Evolutionary conservation across 306 rosid species (phyloP), one percentile per base, ranked within the genome.

Genomic region (Corylus avellana): DNA sequence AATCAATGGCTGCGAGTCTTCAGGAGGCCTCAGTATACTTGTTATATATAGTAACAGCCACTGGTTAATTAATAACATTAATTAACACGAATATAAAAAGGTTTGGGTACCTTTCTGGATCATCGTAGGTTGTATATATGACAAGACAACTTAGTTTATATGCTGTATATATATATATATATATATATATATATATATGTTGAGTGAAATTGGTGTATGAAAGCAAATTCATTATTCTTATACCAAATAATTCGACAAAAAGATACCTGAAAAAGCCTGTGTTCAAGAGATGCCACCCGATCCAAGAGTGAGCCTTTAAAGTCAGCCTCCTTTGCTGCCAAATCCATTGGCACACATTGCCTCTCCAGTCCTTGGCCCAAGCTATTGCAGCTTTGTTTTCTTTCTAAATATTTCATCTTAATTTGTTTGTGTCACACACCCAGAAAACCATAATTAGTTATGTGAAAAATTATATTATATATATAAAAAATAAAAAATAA

Each of bases 271-370:
- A 70, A 77, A 88, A 91, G 97, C 78, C 90, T 86, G 47, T 76
- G 81, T 77, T 93, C 94, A 78, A 93, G 91, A 75, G 87, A 81
- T 39, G 89, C 88, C 76, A 93, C 93, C 37, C 97, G 87, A 84
- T 91, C 97, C 87, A 86, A 27, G 81, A 93, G 76, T 73, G 97
- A 83, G 20, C 93, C 98, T 84, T 87, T 91, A 58, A 73, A 86
- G 84, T 49, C 73, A 82, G 81, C 81, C 74, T 91, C 92, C 70
- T 88, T 88, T 39, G 77, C 66, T 10, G 87, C 83, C 25, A 84
- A 76, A 81, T 93, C 90, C 73, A 78, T 42, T 14, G 89, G 86
- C 71, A 81, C n/a, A 46, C 73, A 76, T 63, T 78, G 84, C 58
- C 77, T 83, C 44, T 81, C 88, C 72, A 50, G 12, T 35, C 22